phyloP scores from a whole-genome alignment of 257 asterid genomes.

The Przewalskia tangutica region DNA sequence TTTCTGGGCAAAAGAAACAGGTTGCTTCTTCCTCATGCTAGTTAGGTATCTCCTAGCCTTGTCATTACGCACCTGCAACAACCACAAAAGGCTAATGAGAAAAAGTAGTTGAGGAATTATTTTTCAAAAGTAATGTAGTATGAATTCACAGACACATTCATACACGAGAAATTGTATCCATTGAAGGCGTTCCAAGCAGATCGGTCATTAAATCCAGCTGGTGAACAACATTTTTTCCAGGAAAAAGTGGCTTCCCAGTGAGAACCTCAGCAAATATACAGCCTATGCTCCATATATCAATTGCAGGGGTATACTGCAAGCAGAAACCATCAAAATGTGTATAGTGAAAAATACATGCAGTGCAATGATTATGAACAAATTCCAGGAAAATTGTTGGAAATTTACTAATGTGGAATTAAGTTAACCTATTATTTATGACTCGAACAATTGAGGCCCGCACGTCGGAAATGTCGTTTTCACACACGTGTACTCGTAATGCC shows the following conservation, averaged over 20 bases:
- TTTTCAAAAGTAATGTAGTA: background rate
- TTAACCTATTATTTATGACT: too few relatives aligned
- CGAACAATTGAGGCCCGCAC: too few relatives aligned
- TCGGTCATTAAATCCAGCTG: constrained; percentile 88
- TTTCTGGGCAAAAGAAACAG: constrained; percentile 54
- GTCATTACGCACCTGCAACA: constrained; percentile 70
- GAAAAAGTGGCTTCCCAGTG: constrained; percentile 79
- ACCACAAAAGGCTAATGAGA: background rate
- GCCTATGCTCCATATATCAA: constrained; percentile 93
- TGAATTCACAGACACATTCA: background rate
- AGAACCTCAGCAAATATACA: constrained; percentile 91
- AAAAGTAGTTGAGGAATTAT: background rate
- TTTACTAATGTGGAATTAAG: too few relatives aligned
- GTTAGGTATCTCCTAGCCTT: constrained; percentile 81
- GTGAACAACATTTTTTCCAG: constrained; percentile 87
- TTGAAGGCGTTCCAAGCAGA: constrained; percentile 83
- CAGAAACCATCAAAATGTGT: background rate
- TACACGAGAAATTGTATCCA: constrained; percentile 74
- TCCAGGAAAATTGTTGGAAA: background rate
- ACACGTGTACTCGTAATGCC: too few relatives aligned
- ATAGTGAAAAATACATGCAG: background rate
- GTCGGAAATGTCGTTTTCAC: too few relatives aligned
- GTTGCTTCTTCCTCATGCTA: constrained; percentile 73
- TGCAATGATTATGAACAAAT: background rate
- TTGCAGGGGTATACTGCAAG: constrained; percentile 87